phyloP scores from a whole-genome alignment of 1,139 yeast genomes.

The Yamadazyma oceani region DNA sequence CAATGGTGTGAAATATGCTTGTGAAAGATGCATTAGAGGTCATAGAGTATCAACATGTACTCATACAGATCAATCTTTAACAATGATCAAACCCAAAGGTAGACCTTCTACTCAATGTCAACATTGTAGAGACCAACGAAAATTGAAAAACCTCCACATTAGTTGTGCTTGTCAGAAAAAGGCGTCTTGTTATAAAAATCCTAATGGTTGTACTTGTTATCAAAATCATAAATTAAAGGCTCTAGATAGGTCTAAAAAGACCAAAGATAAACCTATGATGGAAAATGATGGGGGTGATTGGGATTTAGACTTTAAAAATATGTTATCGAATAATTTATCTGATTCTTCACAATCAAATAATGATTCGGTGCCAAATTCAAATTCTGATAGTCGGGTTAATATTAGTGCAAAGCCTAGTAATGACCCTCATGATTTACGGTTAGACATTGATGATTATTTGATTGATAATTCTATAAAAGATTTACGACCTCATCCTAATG shows the following conservation, averaged over 20 bases:
- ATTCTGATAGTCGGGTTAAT: neutral
- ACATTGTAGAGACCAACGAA: conserved; percentile 82
- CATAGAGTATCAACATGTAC: conserved; percentile 93
- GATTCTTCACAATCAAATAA: conserved; percentile 2
- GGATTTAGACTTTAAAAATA: no score
- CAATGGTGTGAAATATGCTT: conserved; percentile 92
- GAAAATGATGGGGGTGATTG: conserved; percentile 2
- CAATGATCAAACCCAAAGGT: conserved; percentile 94
- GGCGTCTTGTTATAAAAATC: conserved; percentile 52
- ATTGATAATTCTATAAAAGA: conserved; percentile 35
- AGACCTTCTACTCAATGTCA: conserved; percentile 91
- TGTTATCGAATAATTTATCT: neutral
- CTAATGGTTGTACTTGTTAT: conserved; percentile 57
- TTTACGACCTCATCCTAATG: conserved; percentile 26
- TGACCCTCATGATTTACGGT: neutral
- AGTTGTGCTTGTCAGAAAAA: conserved; percentile 72
- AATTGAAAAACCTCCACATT: conserved; percentile 66
- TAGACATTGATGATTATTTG: conserved; percentile 23
- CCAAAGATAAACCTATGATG: neutral
- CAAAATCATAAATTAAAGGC: conserved; percentile 17
- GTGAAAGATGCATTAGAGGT: conserved; percentile 94
- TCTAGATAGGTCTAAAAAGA: conserved; percentile 31
- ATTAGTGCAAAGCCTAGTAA: neutral
- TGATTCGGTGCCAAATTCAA: conserved; percentile 1
- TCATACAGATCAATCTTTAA: conserved; percentile 86